phyloP scores from a whole-genome alignment of 352 stramenopile genomes.

The Phytopythium cucurbitacearum region DNA sequence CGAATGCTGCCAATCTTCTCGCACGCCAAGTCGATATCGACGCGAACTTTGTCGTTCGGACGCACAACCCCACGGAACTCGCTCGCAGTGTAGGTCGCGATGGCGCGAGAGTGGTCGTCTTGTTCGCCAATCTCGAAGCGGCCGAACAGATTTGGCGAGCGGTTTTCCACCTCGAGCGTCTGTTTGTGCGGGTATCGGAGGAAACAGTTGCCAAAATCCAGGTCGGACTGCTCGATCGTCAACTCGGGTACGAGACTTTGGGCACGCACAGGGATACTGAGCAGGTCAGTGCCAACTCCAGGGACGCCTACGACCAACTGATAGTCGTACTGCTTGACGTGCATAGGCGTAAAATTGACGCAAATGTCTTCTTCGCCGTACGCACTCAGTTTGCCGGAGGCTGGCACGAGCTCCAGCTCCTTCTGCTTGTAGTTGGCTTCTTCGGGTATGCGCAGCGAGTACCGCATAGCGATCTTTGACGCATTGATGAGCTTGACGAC shows the following conservation, averaged over 20 bases:
- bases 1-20: slow-evolving; percentile 90
- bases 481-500: slow-evolving; percentile 89
- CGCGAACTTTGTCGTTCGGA: slow-evolving; percentile 43
- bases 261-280: slow-evolving; percentile 87
- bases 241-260: slow-evolving; percentile 88
- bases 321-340: slow-evolving; percentile 91
- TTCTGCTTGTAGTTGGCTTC: slow-evolving; percentile 89
- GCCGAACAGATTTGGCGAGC: slow-evolving; percentile 63
- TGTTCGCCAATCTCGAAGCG: slow-evolving; percentile 90
- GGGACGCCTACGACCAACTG: slow-evolving; percentile 89
- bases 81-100: slow-evolving; percentile 77
- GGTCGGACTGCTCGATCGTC: slow-evolving; percentile 44
- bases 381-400: slow-evolving; percentile 65
- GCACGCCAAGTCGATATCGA: slow-evolving; percentile 85
- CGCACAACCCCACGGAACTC: slow-evolving; percentile 58
- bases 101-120: slow-evolving; percentile 79
- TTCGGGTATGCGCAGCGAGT: slow-evolving; percentile 87
- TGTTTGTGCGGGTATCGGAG: slow-evolving; percentile 90
- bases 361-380: slow-evolving; percentile 81
- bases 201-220: slow-evolving; percentile 90
- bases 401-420: slow-evolving; percentile 87
- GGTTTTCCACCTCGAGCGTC: slow-evolving; percentile 87
- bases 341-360: slow-evolving; percentile 84
- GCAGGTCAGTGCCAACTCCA: slow-evolving; percentile 84
- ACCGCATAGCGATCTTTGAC: slow-evolving; percentile 92